Conservation (phyloP, 805 yeast genomes). For the Tetrapisispora taiwanensis region DNA sequence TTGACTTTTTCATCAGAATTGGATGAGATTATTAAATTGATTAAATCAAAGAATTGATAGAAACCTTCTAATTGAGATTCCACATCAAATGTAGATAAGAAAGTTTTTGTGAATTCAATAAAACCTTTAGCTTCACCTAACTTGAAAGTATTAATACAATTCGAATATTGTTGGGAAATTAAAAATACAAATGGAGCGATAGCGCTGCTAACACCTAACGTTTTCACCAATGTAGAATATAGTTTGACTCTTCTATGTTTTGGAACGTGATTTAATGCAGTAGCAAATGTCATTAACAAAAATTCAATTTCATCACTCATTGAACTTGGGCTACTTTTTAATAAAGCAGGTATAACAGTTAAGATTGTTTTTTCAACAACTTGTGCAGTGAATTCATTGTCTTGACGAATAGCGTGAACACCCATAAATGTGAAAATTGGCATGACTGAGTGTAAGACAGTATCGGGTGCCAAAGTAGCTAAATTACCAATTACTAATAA, state of each 20-base stretch:
- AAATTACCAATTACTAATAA: slow-evolving; percentile 76
- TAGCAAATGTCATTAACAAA: slow-evolving; percentile 76
- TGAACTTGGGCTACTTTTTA: slow-evolving; percentile 35
- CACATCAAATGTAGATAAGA: slow-evolving; percentile 58
- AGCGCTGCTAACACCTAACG: slow-evolving; percentile 59
- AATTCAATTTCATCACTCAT: slow-evolving; percentile 65
- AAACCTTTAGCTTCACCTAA: slow-evolving; percentile 55
- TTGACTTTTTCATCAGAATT: slow-evolving; percentile 31
- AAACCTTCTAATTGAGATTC: slow-evolving; percentile 55
- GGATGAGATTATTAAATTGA: slow-evolving; percentile 31
- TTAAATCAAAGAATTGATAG: slow-evolving; percentile 36
- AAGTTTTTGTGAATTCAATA: slow-evolving; percentile 61
- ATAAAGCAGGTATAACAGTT: slow-evolving; percentile 84
- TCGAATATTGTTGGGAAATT: slow-evolving; percentile 69
- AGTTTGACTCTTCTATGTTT: slow-evolving; percentile 87
- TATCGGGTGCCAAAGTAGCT: slow-evolving; percentile 83
- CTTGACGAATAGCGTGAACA: slow-evolving; percentile 91
- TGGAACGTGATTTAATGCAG: slow-evolving; percentile 93
- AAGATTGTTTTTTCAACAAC: slow-evolving; percentile 88
- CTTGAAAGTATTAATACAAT: slow-evolving; percentile 44
- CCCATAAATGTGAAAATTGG: slow-evolving; percentile 99
- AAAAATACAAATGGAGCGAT: slow-evolving; percentile 66
- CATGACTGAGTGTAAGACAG: slow-evolving; percentile 91
- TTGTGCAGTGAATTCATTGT: slow-evolving; percentile 86
- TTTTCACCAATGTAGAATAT: slow-evolving; percentile 65